Evolutionary conservation across 495 filamentous ascomycete species (phyloP).

Genomic region (Thozetella sp.): DNA sequence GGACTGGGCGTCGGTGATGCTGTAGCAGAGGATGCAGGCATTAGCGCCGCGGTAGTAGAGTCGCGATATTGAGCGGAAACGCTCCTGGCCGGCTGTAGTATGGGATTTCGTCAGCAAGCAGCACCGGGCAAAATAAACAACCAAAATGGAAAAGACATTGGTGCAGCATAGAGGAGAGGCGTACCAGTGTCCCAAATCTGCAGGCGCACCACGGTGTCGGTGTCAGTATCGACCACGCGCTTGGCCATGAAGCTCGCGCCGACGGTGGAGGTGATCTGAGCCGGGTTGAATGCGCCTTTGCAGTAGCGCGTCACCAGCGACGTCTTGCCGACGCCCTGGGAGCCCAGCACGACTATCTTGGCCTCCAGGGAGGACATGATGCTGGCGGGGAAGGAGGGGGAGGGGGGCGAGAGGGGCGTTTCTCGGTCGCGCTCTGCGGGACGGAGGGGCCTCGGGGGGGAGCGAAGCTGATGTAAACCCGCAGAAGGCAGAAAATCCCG

Average conservation of each 20-base stretch:
- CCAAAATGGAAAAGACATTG: slow-evolving; percentile 1
- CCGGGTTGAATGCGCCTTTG: slow-evolving; percentile 74
- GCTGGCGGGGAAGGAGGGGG: background rate
- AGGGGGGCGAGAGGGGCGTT: too few species aligned
- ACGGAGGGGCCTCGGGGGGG: too few species aligned
- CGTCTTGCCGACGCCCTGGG: slow-evolving; percentile 95
- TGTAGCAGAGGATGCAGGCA: slow-evolving; percentile 92
- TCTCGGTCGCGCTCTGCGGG: background rate
- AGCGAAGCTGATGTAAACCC: background rate
- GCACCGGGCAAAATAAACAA: background rate
- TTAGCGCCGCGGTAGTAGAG: slow-evolving; percentile 96
- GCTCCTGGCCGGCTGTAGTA: slow-evolving; percentile 78
- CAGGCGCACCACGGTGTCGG: slow-evolving; percentile 76
- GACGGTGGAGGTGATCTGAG: slow-evolving; percentile 76
- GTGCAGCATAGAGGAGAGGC: slow-evolving; percentile 1
- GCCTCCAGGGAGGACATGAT: slow-evolving; percentile 72
- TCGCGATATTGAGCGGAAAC: slow-evolving; percentile 89
- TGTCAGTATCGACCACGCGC: slow-evolving; percentile 81
- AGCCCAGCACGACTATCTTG: slow-evolving; percentile 89
- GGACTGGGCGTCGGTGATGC: slow-evolving; percentile 82
- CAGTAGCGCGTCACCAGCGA: slow-evolving; percentile 87
- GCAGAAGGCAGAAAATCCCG: background rate
- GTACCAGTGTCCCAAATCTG: slow-evolving; percentile 87
- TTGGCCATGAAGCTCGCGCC: slow-evolving; percentile 96
- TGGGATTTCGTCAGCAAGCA: background rate